Percentiles rank a stretch among this genome's conserved stretches.
Evolutionary conservation across 441 rosid genomes (phyloP).

Genomic region (Mallotus japonicus): DNA sequence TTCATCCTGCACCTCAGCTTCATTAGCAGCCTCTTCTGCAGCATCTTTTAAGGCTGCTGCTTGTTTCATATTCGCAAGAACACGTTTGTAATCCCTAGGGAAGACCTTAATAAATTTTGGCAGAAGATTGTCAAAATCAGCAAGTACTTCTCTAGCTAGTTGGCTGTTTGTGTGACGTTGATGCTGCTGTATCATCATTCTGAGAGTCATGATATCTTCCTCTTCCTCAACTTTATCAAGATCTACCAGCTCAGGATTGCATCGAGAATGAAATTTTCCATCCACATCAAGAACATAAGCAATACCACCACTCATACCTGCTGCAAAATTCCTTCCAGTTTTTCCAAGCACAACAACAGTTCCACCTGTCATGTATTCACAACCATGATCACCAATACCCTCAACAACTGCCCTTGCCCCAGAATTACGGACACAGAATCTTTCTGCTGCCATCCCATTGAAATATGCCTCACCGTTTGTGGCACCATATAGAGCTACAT

Average conservation of each 20-base stretch:
- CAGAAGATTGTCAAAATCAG: slow-evolving; percentile 69
- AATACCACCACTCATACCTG: slow-evolving; percentile 99
- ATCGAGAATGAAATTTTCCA: slow-evolving; percentile 76
- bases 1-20: slow-evolving; percentile 53
- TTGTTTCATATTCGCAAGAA: slow-evolving; percentile 75
- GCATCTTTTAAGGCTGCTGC: slow-evolving; percentile 48
- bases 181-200: slow-evolving; percentile 99
- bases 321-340: slow-evolving; percentile 99
- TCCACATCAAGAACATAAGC: slow-evolving; percentile 93
- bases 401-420: slow-evolving; percentile 98
- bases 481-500: slow-evolving; percentile 98
- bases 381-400: slow-evolving; percentile 99
- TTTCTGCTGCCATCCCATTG: slow-evolving; percentile 99
- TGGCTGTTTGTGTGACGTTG: slow-evolving; percentile 90
- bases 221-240: slow-evolving; percentile 95
- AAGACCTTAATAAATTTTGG: slow-evolving; percentile 89
- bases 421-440: slow-evolving; percentile 99
- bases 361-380: slow-evolving; percentile 99
- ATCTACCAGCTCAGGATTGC: slow-evolving; percentile 93
- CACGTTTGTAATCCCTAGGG: slow-evolving; percentile 97
- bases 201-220: slow-evolving; percentile 80
- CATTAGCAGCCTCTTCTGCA: slow-evolving; percentile 20
- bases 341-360: slow-evolving; percentile 95
- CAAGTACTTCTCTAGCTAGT: slow-evolving; percentile 85
- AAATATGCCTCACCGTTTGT: slow-evolving; percentile 93